phyloP scores from a whole-genome alignment of 1,284 basidiomycete species.

The Laetiporus sulphureus region DNA sequence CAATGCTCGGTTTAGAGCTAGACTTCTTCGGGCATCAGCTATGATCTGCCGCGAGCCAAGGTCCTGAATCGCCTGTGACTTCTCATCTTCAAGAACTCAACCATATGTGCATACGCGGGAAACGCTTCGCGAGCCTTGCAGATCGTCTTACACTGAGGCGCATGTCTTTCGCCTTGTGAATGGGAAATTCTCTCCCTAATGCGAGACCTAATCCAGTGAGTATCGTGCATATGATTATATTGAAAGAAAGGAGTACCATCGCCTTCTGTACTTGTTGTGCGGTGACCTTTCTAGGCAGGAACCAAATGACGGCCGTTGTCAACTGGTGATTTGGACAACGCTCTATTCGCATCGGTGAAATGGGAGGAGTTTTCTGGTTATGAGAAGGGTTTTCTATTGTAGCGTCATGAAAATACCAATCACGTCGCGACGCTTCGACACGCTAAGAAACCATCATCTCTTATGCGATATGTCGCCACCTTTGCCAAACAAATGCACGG shows the following conservation, averaged over 20 bases:
- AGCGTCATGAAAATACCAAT: background rate
- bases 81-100: constrained; percentile 78
- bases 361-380: background rate
- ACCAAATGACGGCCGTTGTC: constrained; percentile 27
- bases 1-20: constrained; percentile 81
- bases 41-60: constrained; percentile 15
- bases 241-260: constrained; percentile 44
- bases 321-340: constrained; percentile 17
- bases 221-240: background rate
- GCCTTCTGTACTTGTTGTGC: constrained; percentile 21
- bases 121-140: constrained; percentile 80
- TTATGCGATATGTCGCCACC: background rate
- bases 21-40: constrained; percentile 52
- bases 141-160: constrained; percentile 83
- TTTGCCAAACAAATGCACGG: no score
- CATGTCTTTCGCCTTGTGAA: constrained; percentile 81
- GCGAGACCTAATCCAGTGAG: background rate
- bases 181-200: constrained; percentile 85
- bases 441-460: background rate
- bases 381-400: no score
- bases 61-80: constrained; percentile 26
- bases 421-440: background rate
- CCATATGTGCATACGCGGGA: constrained; percentile 92
- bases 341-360: background rate
- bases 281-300: constrained; percentile 50